phyloP scores from a whole-genome alignment of 352 stramenopile genomes.

The Phytophthora quininea region DNA sequence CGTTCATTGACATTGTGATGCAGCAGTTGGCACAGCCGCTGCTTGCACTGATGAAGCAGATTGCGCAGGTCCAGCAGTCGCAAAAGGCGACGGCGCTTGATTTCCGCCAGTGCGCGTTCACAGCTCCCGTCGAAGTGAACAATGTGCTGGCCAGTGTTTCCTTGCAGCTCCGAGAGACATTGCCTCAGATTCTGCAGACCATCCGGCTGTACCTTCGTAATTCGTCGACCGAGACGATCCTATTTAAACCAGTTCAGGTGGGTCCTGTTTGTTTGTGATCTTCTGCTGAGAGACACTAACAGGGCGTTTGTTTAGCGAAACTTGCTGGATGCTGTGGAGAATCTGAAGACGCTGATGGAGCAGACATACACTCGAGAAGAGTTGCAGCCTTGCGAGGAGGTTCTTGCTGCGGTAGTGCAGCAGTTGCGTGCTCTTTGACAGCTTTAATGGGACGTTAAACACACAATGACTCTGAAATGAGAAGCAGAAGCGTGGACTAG shows the following conservation, averaged over 20 bases:
- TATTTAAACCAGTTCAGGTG: conserved; percentile 87
- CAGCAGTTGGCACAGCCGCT: conserved; percentile 65
- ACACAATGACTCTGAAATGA: too few species aligned
- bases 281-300: background rate
- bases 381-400: conserved; percentile 44
- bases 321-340: conserved; percentile 67
- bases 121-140: conserved; percentile 41
- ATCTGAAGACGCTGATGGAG: conserved; percentile 60
- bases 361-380: conserved; percentile 64
- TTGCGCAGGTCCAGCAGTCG: conserved; percentile 51
- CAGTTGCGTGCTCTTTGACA: conserved; percentile 52
- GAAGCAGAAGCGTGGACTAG: too few species aligned
- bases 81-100: conserved; percentile 44
- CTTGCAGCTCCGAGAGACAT: conserved; percentile 40
- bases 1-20: conserved; percentile 79
- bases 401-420: conserved; percentile 47
- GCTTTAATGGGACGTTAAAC: too few species aligned
- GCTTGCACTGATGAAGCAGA: conserved; percentile 70
- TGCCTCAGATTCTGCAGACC: conserved; percentile 54
- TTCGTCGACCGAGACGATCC: conserved; percentile 76
- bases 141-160: conserved; percentile 55
- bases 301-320: conserved; percentile 52
- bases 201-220: conserved; percentile 85
- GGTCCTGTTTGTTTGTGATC: background rate
- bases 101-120: conserved; percentile 55